A percentile compares a stretch with the other conserved stretches of the same genome.
Conservation (phyloP, 2,329 filamentous ascomycete genomes). For the Madurella fahalii region DNA sequence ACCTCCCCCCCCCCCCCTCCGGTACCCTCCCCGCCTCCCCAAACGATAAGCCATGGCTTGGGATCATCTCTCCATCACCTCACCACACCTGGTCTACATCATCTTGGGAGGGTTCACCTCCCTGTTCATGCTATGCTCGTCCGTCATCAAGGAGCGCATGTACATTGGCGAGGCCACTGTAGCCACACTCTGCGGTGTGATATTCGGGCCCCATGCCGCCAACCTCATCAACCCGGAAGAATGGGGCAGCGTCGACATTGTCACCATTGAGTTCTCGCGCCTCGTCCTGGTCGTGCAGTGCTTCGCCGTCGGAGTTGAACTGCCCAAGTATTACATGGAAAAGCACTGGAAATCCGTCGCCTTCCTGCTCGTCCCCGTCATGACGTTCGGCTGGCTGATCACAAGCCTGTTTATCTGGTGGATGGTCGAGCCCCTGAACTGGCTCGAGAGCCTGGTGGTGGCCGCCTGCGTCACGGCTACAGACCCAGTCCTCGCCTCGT, state of each 20-base stretch:
- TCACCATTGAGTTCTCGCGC: conserved; percentile 84
- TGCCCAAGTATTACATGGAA: conserved; percentile 96
- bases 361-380: conserved; percentile 85
- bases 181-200: conserved; percentile 80
- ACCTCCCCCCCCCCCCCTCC: no score
- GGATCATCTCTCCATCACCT: conserved; percentile 80
- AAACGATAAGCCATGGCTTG: conserved; percentile 61
- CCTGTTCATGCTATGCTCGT: conserved; percentile 96
- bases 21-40: no score
- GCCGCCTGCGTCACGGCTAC: conserved; percentile 96
- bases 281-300: conserved; percentile 89
- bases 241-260: conserved; percentile 82
- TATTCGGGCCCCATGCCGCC: conserved; percentile 81
- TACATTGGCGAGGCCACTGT: conserved; percentile 99
- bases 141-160: conserved; percentile 95
- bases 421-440: conserved; percentile 72
- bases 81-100: conserved; percentile 96
- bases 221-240: conserved; percentile 70
- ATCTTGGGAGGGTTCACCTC: conserved; percentile 97
- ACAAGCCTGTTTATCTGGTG: conserved; percentile 95
- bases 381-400: conserved; percentile 93
- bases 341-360: conserved; percentile 92
- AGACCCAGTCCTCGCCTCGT: conserved; percentile 93
- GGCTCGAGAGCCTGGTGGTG: conserved; percentile 83
- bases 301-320: conserved; percentile 85